Base-by-base conservation (phyloP, 163 green algal species). In the Scenedesmus sp. region DNA sequence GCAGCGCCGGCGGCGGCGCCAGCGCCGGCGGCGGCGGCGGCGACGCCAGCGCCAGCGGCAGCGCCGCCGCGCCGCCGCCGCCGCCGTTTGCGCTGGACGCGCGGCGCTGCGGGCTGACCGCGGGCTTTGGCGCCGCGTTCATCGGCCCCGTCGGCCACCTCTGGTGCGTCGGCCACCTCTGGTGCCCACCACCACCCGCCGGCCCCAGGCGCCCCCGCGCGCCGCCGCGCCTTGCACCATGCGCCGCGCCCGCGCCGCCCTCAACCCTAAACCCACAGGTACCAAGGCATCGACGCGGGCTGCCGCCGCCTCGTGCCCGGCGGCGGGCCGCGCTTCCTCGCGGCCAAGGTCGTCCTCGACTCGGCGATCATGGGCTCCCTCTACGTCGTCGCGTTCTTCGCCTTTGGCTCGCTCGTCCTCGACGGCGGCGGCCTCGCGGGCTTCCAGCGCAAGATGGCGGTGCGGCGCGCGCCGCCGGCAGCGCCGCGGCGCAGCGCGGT, bases 341-440 rank as follows among this genome's bases (percentile, higher is more conserved):
- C 77, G 5, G 60, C 78, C 15, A 92, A 92, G 63, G 83, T 80
- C 9, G 17, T 88, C 9, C 60, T 83, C 0, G 89, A 94, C 75
- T 86, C 85, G 9, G 75, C 78, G 4, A 39, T 90, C 20, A 93
- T 89, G 73, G 82, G 72, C 0, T 77, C 78, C 3, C 2, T 85
- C 29, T 89, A 92, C 57, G 77, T 93, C 0, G 58, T 60, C 20
- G 70, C 76, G 7, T 94, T 90, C 74, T 93, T 92, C 64, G 75
- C 81, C 0, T 86, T 76, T 20, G 84, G 86, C 74, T 84, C 60
- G 1, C 2, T 87, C 14, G 70, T 72, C 10, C 73, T 89, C 4
- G 87, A 91, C 67, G 63, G 83, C 44, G 70, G 80, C 3, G 70
- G 65, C 24, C 36, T 57, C 51, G 10, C 15, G 0, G 73, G 74